These are phyloP conservation scores for Microbotryum scabiosae DNA, from an alignment of 1,284 basidiomycete species.

Conservation along the genomic window DNA sequence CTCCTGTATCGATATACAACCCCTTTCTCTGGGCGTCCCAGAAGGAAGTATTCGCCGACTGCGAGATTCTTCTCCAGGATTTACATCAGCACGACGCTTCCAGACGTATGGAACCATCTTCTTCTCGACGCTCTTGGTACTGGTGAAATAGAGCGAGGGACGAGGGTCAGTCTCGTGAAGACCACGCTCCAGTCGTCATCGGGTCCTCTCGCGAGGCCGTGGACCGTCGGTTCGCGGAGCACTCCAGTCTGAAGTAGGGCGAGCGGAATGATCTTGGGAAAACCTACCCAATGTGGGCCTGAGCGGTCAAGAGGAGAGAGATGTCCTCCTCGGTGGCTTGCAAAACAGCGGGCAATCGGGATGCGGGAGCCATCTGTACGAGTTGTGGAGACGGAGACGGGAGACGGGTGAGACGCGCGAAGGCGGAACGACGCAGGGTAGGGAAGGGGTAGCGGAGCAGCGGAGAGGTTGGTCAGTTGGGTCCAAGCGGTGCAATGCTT, in stretches of 20 bases:
- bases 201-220: not conserved
- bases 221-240: not conserved
- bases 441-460: too few species aligned
- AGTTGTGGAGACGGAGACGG: too few species aligned
- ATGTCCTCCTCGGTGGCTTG: slow-evolving; percentile 96
- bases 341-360: slow-evolving; percentile 87
- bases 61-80: not conserved
- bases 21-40: too few species aligned
- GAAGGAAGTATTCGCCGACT: too few species aligned
- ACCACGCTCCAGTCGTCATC: not conserved
- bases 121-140: slow-evolving; percentile 98
- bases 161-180: not conserved
- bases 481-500: too few species aligned
- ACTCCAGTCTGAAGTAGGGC: not conserved
- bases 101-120: slow-evolving; percentile 97
- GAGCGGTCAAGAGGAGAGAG: slow-evolving; percentile 85
- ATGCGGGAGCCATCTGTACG: not conserved
- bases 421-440: too few species aligned
- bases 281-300: slow-evolving; percentile 69
- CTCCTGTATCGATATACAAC: not conserved
- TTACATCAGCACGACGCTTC: slow-evolving; percentile 86
- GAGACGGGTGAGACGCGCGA: too few species aligned
- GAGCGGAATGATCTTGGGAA: too few species aligned
- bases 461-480: too few species aligned
- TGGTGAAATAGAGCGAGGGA: slow-evolving; percentile 5